Evolutionary conservation across 2,329 filamentous ascomycete species (phyloP).

Genomic region (Pseudogymnoascus sp.): DNA sequence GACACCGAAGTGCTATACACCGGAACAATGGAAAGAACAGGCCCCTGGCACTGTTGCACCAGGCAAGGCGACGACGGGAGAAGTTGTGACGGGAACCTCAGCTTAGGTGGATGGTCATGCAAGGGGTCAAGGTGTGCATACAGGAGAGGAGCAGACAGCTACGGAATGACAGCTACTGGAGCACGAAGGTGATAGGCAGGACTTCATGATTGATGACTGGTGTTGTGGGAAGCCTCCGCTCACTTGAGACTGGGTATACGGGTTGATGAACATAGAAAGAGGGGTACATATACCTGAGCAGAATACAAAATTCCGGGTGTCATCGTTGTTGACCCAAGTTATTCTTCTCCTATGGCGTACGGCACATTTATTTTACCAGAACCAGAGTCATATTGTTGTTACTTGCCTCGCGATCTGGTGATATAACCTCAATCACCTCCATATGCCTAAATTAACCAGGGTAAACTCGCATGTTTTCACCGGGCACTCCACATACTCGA

Average conservation of each 20-base stretch:
- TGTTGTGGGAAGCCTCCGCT: background rate
- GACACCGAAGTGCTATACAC: conserved; percentile 69
- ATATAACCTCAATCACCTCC: background rate
- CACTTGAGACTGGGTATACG: background rate
- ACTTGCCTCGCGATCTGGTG: background rate
- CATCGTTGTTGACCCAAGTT: background rate
- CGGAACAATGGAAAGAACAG: conserved; percentile 65
- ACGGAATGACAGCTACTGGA: background rate
- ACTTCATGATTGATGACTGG: background rate
- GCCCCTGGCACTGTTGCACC: conserved; percentile 32
- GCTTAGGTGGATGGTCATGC: background rate
- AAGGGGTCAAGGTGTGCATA: background rate
- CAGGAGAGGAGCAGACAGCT: background rate
- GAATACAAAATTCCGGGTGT: background rate
- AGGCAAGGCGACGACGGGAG: conserved; percentile 27
- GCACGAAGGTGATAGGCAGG: background rate
- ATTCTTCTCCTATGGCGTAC: background rate
- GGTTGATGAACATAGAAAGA: background rate
- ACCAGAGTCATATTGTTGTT: background rate
- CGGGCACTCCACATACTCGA: background rate
- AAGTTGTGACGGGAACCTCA: conserved; percentile 26
- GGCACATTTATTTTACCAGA: background rate
- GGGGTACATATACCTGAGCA: background rate
- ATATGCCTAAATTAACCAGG: background rate
- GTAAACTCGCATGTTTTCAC: background rate